Evolutionary conservation across 306 rosid genomes (phyloP).

Genomic region (Crataegus laevigata): DNA sequence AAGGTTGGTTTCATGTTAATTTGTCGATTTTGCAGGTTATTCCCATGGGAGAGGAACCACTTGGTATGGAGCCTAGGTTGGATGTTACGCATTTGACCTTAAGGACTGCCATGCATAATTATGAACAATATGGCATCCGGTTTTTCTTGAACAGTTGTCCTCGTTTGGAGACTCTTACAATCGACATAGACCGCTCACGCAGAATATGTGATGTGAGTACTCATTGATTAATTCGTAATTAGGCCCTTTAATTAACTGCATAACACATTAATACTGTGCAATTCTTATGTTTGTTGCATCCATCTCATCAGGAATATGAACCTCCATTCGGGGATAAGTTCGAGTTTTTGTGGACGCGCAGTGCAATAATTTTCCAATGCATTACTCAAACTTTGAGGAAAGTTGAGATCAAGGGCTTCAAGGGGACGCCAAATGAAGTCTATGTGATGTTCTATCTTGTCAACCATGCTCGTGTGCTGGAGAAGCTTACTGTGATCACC

Average conservation of each 20-base stretch:
- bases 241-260: background rate
- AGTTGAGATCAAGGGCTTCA: constrained; percentile 17
- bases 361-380: background rate
- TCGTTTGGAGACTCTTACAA: constrained; percentile 20
- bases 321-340: constrained; percentile 5
- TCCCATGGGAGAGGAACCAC: constrained; percentile 19
- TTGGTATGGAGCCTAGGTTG: background rate
- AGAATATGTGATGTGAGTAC: constrained; percentile 17
- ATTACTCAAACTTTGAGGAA: background rate
- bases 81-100: constrained; percentile 27
- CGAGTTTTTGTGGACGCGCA: background rate
- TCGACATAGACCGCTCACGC: constrained; percentile 7
- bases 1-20: background rate
- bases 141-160: constrained; percentile 41
- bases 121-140: constrained; percentile 31
- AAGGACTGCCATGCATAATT: constrained; percentile 25
- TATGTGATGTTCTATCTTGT: constrained; percentile 8
- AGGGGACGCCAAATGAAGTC: constrained; percentile 9
- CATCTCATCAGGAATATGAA: constrained; percentile 12
- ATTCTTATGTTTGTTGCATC: background rate
- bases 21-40: constrained; percentile 15
- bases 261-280: background rate
- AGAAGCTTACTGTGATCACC: background rate
- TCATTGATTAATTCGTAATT: background rate
- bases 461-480: background rate